Base-by-base conservation (phyloP, 2,329 filamentous ascomycete genomes). In the Phaeosphaeria sp. region DNA sequence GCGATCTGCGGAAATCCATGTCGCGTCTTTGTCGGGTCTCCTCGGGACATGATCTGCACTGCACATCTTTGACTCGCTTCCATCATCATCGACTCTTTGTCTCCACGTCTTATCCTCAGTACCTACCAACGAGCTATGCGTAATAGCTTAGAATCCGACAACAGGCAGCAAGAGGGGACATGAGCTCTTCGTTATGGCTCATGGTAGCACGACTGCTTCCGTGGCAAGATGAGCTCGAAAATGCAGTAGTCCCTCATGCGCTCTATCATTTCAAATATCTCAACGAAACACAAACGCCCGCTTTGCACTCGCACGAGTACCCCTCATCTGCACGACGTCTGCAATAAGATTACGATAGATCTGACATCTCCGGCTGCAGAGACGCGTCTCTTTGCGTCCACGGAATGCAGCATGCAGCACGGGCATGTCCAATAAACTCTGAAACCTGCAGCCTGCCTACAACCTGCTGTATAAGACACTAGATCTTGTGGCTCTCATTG, bases 381-480 rank as follows among this genome's bases (percentile, higher is more conserved):
- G 51, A 53, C 51, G 51, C 43, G 51, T 53, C 13, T 47, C 43
- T 47, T 17, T 53, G 43, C 51, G 30, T 52, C 41, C 11, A 6
- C 23, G 18, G 22, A 3, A 46, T 22, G 25, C 50, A n/a, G 18
- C 41, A 36, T 46, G 41, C 27, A 21, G 51, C 30, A 53, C 43
- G 22, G 15, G 22, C 44, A 46, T 23, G 15, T 46, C 22, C 44
- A 46, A 46, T 22, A 46, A n/a, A 46, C 1, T 46, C 44, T 25
- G 44, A 46, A 25, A 46, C 44, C 25, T 46, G 44, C 44, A 22
- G 22, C 6, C 9, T 46, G 21, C 44, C 13, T 20, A 9, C 22
- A 4, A 17, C 21, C 30, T 25, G 44, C 44, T 17, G 44, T 46
- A 22, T 25, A 46, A 46, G 22, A 9, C 21, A 25, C 44, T 25